Evolutionary conservation across 2,329 filamentous ascomycete genomes (phyloP), one percentile per base, ranked within the genome.

Genomic region (Hortaea werneckii): DNA sequence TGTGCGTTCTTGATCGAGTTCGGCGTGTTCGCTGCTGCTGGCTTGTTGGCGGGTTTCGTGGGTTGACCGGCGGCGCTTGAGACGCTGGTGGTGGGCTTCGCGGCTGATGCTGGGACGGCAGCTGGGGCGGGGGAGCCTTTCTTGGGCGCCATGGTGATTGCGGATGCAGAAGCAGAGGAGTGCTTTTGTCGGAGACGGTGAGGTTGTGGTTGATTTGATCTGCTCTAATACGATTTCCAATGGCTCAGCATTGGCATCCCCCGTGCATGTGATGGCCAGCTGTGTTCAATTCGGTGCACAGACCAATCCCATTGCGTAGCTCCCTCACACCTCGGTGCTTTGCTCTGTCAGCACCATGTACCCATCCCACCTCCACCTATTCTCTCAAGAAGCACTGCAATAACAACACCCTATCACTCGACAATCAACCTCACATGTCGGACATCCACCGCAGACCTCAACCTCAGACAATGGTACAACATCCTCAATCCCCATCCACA

Each of bases 61-160:
- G 59, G 56, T 41, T 41, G 39, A 1, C 50, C 46, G 27, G 54
- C 52, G 5, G 54, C 45, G 41, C 57, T 53, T 29, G 49, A 51
- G 46, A 46, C 38, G 42, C 45, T 44, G 41, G 52, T 42, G 30
- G 48, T 45, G 13, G 57, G 50, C 40, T 54, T 51, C 39, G 52
- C 52, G 35, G 53, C 49, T 35, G 49, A 54, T 13, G 59, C 49
- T 9, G 53, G 50, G 13, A 48, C 45, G 46, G 53, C 52, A 27
- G 58, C 54, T 20, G 56, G 58, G 2, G 59, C 50, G 45, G 58
- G 58, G 3, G 28, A 27, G 29, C 12, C 28, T 46, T 58, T 60
- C 48, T 58, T 57, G 48, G 60, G 59, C 6, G 59, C 48, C 60
- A 63, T 63, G 8, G 29, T 49, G 42, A 9, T 35, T 29, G 42